Evolutionary conservation across 306 rosid species (phyloP).

Genomic region (Vigna mungo): DNA sequence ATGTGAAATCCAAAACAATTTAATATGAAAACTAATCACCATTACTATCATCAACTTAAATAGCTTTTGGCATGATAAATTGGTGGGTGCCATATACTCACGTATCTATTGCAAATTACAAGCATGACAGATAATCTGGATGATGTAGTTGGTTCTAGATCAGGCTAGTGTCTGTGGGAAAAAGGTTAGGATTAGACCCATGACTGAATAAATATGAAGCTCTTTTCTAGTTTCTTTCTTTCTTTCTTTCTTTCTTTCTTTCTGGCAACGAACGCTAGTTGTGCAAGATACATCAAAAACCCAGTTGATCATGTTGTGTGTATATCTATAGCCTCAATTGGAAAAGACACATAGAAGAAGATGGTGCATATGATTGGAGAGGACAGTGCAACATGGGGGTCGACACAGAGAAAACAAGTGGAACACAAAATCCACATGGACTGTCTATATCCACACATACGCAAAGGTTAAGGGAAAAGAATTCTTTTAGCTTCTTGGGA

Average conservation of each 20-base stretch:
- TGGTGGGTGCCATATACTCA: conserved; percentile 26
- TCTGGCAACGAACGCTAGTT: conserved; percentile 9
- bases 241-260: conserved; percentile 3
- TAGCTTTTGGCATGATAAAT: conserved; percentile 14
- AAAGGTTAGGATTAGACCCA: conserved; percentile 45
- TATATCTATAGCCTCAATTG: conserved; percentile 6
- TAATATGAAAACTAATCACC: conserved; percentile 4
- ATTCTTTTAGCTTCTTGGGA: background rate
- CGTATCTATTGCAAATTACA: conserved; percentile 31
- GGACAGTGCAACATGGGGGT: conserved; percentile 59
- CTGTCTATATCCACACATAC: conserved; percentile 47
- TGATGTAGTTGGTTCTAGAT: conserved; percentile 45
- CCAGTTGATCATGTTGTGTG: conserved; percentile 31
- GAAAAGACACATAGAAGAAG: conserved; percentile 46
- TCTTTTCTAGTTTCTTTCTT: conserved; percentile 26
- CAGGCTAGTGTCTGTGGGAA: conserved; percentile 33
- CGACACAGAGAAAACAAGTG: conserved; percentile 47
- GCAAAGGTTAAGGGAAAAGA: conserved; percentile 5
- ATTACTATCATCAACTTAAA: background rate
- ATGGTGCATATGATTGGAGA: conserved; percentile 50
- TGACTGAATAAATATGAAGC: conserved; percentile 20
- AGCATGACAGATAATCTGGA: conserved; percentile 24
- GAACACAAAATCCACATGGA: conserved; percentile 65
- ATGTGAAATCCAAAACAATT: conserved; percentile 29
- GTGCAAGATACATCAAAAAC: conserved; percentile 32